Evolutionary conservation across 176 grass and related monocot species (phyloP).

Genomic region (Thalia dealbata): DNA sequence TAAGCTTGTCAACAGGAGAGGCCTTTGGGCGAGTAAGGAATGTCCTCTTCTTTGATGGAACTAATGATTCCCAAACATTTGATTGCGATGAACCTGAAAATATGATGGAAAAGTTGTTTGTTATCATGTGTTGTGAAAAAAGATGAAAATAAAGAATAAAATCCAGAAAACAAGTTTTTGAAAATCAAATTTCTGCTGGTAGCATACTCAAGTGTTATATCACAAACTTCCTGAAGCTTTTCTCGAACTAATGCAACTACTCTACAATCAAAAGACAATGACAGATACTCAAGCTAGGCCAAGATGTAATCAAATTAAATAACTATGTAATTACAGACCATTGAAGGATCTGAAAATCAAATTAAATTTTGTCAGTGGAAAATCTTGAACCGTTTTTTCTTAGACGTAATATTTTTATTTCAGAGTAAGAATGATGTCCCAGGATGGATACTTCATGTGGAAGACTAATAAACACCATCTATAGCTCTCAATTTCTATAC

Average conservation of each 20-base stretch:
- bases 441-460: too few species aligned
- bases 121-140: background rate
- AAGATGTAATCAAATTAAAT: too few species aligned
- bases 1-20: slow-evolving; percentile 39
- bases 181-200: background rate
- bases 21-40: slow-evolving; percentile 28
- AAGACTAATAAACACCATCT: too few species aligned
- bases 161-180: background rate
- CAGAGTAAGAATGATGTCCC: too few species aligned
- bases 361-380: too few species aligned
- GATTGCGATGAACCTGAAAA: slow-evolving; percentile 34
- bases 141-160: background rate
- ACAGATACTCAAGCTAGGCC: too few species aligned
- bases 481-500: too few species aligned
- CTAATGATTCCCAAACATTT: slow-evolving; percentile 29
- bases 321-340: too few species aligned
- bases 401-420: too few species aligned
- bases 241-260: background rate
- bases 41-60: slow-evolving; percentile 39
- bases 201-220: background rate
- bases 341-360: too few species aligned
- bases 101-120: background rate
- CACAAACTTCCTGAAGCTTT: background rate
- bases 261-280: too few species aligned
- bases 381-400: too few species aligned